Base-by-base conservation (phyloP, 2,329 filamentous ascomycete species). In the Colletotrichum sp. region DNA sequence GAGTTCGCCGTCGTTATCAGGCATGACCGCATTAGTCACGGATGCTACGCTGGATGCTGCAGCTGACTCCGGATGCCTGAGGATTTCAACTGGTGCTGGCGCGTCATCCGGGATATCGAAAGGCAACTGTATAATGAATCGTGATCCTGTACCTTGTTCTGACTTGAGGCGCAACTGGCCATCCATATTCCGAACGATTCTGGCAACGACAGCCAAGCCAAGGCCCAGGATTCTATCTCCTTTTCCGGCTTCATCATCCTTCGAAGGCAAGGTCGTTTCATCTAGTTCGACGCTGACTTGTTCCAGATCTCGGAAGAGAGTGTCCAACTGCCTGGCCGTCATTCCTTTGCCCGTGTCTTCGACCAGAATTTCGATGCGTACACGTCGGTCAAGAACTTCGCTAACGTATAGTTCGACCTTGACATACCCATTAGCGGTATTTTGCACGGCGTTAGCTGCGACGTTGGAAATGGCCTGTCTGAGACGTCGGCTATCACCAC, bases 141-240 rank as follows among this genome's bases (percentile, higher is more conserved):
- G 90, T 22, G 95, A 96, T 1, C 96, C 96, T 79, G 93, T 94
- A 3, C 94, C 94, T 81, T 94, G 90, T 80, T 97, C 95, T 0
- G 95, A 98, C 80, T 96, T 96, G 2, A 98, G 86, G 3, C 95
- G 92, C 34, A 98, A 84, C 80, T 98, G 96, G 0, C 96, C 96
- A 74, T 96, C 93, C 94, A 98, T 97, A 80, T 96, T 98, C n/a
- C 93, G 91, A 36, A 98, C 89, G 44, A 95, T 95, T 48, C 96
- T 91, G 19, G 95, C 94, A n/a, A 98, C 96, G 15, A 98, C 89
- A 1, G 96, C 96, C n/a, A 98, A 88, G 0, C 96, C 96, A 12
- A 98, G 89, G 0, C 96, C 96, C 2, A 98, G 84, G 0, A 92
- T 92, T 65, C 86, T 84, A 22, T 82, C 77, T 25, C 86, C 78